These are phyloP conservation scores for Solanum stenotomum DNA, from an alignment of 257 asterid species.

Conservation along the genomic window DNA sequence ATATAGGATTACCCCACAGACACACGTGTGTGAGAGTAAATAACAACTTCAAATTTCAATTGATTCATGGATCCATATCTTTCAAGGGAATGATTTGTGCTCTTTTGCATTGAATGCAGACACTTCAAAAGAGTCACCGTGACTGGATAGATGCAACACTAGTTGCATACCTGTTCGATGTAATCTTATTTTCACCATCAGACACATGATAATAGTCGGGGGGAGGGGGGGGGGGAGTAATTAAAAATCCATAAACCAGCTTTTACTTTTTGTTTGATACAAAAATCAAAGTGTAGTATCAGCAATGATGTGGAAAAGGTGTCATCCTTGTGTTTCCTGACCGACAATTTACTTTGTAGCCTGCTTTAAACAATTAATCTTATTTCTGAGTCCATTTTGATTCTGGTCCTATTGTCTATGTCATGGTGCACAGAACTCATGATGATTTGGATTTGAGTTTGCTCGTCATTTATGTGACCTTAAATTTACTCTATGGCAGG, in stretches of 20 bases:
- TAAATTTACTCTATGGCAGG: slow-evolving; percentile 34
- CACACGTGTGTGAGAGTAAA: neutral
- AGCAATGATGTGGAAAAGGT: neutral
- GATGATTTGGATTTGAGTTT: neutral
- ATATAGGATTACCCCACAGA: neutral
- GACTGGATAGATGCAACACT: neutral
- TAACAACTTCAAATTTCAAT: neutral
- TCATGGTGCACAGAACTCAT: neutral
- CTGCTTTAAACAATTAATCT: neutral
- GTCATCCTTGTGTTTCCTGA: neutral
- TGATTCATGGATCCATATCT: neutral
- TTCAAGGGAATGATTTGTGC: neutral
- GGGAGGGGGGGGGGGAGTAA: neutral
- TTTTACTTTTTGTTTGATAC: neutral
- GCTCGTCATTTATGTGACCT: neutral
- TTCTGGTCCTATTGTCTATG: neutral
- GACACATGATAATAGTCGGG: neutral
- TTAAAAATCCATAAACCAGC: neutral
- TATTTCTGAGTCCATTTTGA: neutral
- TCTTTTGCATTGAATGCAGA: neutral
- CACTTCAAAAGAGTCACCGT: neutral
- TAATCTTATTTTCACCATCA: neutral
- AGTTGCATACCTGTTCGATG: neutral
- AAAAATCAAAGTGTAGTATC: neutral
- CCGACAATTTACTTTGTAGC: neutral